Evolutionary conservation across 2,329 filamentous ascomycete genomes (phyloP), one percentile per base, ranked within the genome.

Genomic region (Phialocephala subalpina): DNA sequence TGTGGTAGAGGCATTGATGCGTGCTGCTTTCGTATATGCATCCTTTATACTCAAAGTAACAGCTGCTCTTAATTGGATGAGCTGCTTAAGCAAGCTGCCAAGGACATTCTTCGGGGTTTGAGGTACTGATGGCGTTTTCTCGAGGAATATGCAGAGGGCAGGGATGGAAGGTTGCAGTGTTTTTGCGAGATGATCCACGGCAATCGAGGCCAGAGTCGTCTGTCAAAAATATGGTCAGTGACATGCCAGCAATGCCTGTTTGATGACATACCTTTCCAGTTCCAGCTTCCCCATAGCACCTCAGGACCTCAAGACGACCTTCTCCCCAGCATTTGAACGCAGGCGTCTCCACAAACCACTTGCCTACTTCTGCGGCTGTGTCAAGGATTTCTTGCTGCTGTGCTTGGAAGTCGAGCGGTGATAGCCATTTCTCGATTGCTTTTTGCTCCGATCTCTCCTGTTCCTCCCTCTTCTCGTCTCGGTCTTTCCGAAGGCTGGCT

Each of bases 71-170:
- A 68, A 53, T 45, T 68, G 65, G 29, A 68, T 52, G 25, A 80
- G 72, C 55, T 81, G 79, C 52, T 77, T 78, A 0, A 78, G 53
- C 2, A 81, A 58, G 47, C 71, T 76, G 0, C 72, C 66, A 0
- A 78, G 62, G 0, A 80, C 42, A 5, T 71, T 64, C 16, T 66
- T 56, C 9, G 57, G 57, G 2, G 61, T 62, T 1, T 69, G 67
- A 12, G 58, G 36, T 16, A 33, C 40, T 2, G 33, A 12, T 29
- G 63, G 52, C 18, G 58, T 63, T 25, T 68, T 65, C 35, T 71
- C 69, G 18, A 71, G 56, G 40, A 64, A 71, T 3, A 71, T 36
- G 38, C 61, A 64, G 18, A 71, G 67, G 8, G 63, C 60, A 14
- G 67, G 69, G 16, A 18, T 42, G 12, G 22, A 47, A 4, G 55